phyloP scores from a whole-genome alignment of 441 rosid species.

The Gossypium laxum region DNA sequence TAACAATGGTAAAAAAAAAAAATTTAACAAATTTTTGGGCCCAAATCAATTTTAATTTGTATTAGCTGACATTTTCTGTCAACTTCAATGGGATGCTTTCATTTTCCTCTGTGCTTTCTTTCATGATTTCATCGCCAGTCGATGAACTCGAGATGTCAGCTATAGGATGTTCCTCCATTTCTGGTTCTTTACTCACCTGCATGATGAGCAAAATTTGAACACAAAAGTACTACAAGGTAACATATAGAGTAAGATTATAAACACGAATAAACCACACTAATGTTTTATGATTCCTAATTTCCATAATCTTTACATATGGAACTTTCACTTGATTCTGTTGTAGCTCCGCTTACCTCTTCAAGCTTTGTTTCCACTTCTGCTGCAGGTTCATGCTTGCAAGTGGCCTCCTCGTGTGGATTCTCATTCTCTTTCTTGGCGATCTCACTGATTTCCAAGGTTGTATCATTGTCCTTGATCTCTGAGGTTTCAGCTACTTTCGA shows the following conservation, averaged over 20 bases:
- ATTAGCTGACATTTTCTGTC: conserved; percentile 23
- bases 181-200: conserved; percentile 13
- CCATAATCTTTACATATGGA: background rate
- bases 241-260: background rate
- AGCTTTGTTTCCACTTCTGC: conserved; percentile 13
- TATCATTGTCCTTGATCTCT: conserved; percentile 21
- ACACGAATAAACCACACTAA: background rate
- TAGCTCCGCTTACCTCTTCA: conserved; percentile 17
- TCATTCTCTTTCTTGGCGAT: conserved; percentile 12
- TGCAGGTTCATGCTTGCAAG: conserved; percentile 13
- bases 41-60: background rate
- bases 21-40: background rate
- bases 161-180: conserved; percentile 7
- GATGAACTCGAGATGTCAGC: conserved; percentile 11
- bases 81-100: conserved; percentile 12
- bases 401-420: conserved; percentile 16
- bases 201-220: background rate
- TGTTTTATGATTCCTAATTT: background rate
- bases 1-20: background rate
- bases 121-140: conserved; percentile 10
- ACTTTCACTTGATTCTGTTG: conserved; percentile 6
- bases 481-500: conserved; percentile 11
- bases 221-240: background rate
- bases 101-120: conserved; percentile 18
- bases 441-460: conserved; percentile 10